phyloP scores from a whole-genome alignment of 2,329 filamentous ascomycete genomes.

The Talaromyces sp. region DNA sequence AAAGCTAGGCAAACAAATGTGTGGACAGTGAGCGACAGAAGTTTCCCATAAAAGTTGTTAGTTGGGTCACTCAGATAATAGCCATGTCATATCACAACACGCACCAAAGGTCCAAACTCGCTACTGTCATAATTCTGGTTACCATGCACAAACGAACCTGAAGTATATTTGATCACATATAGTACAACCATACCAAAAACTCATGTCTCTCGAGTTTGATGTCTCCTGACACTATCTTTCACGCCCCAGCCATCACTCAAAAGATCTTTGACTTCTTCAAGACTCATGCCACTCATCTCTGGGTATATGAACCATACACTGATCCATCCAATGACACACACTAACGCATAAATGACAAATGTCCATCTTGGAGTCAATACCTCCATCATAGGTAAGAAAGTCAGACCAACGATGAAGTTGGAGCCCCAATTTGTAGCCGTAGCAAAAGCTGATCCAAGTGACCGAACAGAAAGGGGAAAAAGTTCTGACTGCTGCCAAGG shows the following conservation, averaged over 20 bases:
- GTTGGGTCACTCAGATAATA: background rate
- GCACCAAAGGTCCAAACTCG: too few relatives aligned
- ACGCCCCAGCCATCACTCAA: slow-evolving; percentile 73
- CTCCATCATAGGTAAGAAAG: slow-evolving; percentile 86
- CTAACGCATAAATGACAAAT: slow-evolving; percentile 71
- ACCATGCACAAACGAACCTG: background rate
- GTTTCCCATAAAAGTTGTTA: background rate
- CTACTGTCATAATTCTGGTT: background rate
- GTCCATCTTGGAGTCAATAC: slow-evolving; percentile 68
- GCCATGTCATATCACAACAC: background rate
- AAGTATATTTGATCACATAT: background rate
- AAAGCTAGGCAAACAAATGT: background rate
- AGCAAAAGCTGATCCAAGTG: slow-evolving; percentile 58
- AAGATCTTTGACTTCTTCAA: slow-evolving; percentile 75
- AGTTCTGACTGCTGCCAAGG: slow-evolving; percentile 96
- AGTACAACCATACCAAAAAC: slow-evolving; percentile 11
- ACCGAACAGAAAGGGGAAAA: slow-evolving; percentile 67
- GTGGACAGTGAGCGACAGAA: background rate
- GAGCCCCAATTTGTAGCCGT: slow-evolving; percentile 82
- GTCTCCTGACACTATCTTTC: slow-evolving; percentile 40
- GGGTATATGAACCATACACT: slow-evolving; percentile 74
- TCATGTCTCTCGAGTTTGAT: slow-evolving; percentile 17
- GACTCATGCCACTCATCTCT: slow-evolving; percentile 74
- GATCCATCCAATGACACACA: slow-evolving; percentile 67
- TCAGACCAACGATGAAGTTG: slow-evolving; percentile 82